These are phyloP conservation scores for Umbelopsis ramanniana DNA, from an alignment of 192 early-diverging fungal species.

Conservation along the genomic window DNA sequence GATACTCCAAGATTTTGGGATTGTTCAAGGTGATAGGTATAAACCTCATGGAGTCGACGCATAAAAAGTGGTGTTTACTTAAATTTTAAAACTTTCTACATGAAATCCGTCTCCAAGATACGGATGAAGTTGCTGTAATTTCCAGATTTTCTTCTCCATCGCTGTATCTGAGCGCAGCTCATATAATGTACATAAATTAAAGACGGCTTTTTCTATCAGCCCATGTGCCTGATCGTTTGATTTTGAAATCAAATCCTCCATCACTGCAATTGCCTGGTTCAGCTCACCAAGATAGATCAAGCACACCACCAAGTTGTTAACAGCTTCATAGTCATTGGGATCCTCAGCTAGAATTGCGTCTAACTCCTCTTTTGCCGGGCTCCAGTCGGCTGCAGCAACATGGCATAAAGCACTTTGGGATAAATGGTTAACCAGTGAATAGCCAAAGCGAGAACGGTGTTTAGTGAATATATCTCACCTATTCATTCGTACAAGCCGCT, in stretches of 20 bases:
- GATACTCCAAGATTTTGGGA: conserved; percentile 27
- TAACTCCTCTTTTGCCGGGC: conserved; percentile 39
- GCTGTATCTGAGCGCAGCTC: conserved; percentile 52
- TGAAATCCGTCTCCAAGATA: conserved; percentile 58
- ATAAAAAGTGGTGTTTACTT: conserved; percentile 17
- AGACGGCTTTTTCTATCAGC: conserved; percentile 48
- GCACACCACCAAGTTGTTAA: conserved; percentile 55
- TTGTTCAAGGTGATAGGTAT: conserved; percentile 19
- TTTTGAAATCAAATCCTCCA: conserved; percentile 43
- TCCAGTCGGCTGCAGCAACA: conserved; percentile 52
- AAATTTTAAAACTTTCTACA: conserved; percentile 50
- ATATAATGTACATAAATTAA: conserved; percentile 58
- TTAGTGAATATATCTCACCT: conserved; percentile 21
- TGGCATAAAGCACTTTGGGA: conserved; percentile 39
- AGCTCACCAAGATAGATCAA: conserved; percentile 53
- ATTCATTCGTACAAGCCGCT: conserved; percentile 45
- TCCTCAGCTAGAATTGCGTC: conserved; percentile 38
- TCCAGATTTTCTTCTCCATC: conserved; percentile 43
- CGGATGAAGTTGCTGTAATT: conserved; percentile 47
- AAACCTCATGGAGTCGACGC: not conserved
- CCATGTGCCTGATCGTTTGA: conserved; percentile 50
- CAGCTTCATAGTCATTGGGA: conserved; percentile 33
- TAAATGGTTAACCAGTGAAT: not conserved
- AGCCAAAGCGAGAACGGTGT: too few species aligned
- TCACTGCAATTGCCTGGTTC: conserved; percentile 38